A percentile compares a stretch with the other conserved stretches of the same genome.
Conservation (phyloP, 305 asterid species). For the Fraxinus albicans region DNA sequence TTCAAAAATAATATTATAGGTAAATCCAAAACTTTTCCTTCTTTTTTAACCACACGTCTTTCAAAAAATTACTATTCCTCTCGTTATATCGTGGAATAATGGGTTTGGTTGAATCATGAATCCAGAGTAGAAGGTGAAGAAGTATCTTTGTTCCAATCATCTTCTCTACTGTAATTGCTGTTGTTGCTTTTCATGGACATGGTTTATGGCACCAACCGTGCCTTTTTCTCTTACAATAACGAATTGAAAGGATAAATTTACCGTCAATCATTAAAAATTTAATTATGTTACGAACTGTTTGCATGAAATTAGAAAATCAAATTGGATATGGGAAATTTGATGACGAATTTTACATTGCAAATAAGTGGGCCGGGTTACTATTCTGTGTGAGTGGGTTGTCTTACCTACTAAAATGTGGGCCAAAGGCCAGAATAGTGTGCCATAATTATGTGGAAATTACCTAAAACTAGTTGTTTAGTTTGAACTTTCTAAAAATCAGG, state of each 20-base stretch:
- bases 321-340: not conserved
- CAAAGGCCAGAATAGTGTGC: no score
- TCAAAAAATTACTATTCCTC: no score
- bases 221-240: not conserved
- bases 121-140: no score
- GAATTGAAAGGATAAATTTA: not conserved
- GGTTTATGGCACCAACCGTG: not conserved
- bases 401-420: no score
- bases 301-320: not conserved
- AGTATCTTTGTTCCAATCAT: slow-evolving; percentile 2
- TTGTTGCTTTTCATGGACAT: slow-evolving; percentile 34
- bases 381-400: not conserved
- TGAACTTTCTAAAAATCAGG: no score
- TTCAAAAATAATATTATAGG: no score
- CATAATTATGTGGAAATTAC: no score
- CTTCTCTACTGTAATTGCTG: slow-evolving; percentile 43
- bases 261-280: not conserved
- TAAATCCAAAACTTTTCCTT: no score
- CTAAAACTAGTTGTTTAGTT: no score
- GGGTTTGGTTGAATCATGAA: no score
- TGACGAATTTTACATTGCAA: not conserved
- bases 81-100: no score
- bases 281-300: not conserved
- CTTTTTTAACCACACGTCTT: no score
- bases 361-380: not conserved